Evolutionary conservation across 2,329 filamentous ascomycete genomes (phyloP).

Genomic region (Chaetomiaceae sp.): DNA sequence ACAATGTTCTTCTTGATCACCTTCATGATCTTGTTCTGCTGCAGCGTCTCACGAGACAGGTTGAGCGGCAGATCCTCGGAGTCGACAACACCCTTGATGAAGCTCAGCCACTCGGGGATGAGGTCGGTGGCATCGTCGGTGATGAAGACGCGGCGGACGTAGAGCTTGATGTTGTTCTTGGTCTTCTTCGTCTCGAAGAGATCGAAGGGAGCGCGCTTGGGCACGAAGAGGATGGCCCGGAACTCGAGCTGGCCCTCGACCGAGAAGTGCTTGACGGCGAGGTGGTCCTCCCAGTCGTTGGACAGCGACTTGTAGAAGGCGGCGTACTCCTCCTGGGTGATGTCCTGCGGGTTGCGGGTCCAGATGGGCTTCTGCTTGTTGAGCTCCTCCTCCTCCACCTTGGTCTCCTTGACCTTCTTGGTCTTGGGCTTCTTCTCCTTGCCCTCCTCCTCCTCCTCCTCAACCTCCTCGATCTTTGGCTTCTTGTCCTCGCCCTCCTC

Average conservation of each 20-base stretch:
- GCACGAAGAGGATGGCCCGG: slow-evolving; percentile 98
- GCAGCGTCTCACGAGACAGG: slow-evolving; percentile 98
- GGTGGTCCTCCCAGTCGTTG: slow-evolving; percentile 99
- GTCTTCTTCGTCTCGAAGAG: slow-evolving; percentile 99
- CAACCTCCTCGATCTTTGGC: slow-evolving; percentile 89
- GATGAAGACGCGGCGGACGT: slow-evolving; percentile 99
- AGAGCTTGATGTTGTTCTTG: slow-evolving; percentile 99
- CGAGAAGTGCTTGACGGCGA: slow-evolving; percentile 99
- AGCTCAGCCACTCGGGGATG: slow-evolving; percentile 98
- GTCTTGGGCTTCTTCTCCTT: slow-evolving; percentile 87
- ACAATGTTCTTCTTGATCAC: slow-evolving; percentile 88
- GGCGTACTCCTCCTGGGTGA: slow-evolving; percentile 92
- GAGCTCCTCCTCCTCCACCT: slow-evolving; percentile 98
- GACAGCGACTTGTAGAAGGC: slow-evolving; percentile 99
- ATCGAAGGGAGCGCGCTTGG: slow-evolving; percentile 98
- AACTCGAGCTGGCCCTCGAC: slow-evolving; percentile 99
- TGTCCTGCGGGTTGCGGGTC: slow-evolving; percentile 96
- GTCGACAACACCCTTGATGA: slow-evolving; percentile 99
- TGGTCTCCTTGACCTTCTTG: slow-evolving; percentile 99
- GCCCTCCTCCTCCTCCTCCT: slow-evolving; percentile 78
- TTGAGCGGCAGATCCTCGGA: slow-evolving; percentile 99
- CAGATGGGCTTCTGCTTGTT: slow-evolving; percentile 99
- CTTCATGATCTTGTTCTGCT: slow-evolving; percentile 99
- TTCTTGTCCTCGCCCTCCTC: slow-evolving; percentile 77
- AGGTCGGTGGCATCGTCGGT: slow-evolving; percentile 98